Evolutionary conservation across 2,329 filamentous ascomycete species (phyloP), one percentile per base, ranked within the genome.

Genomic region (Trichocomaceae sp.): DNA sequence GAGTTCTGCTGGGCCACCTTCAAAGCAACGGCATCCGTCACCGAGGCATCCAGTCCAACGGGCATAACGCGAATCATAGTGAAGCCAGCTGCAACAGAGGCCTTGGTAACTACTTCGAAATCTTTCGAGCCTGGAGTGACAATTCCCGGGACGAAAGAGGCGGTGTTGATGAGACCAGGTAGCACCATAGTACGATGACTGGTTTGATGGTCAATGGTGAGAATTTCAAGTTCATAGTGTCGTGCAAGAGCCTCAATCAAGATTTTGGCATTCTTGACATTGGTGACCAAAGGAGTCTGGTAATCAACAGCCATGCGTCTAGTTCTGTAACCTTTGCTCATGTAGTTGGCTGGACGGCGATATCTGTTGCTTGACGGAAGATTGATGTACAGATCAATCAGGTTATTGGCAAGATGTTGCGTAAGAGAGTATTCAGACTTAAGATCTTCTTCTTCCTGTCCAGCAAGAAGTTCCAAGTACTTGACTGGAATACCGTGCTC

Each of bases 181-280:
- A 91, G 79, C 44, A 85, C 78, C 46, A 89, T 75, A 3, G 86
- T 88, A 61, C 84, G 82, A 70, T 91, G 87, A 74, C 93, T 96
- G 47, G 90, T 92, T 77, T 96, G 90, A 74, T 86, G 95, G 74
- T 99, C 93, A 55, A 91, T 84, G 61, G 84, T 86, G 67, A 84
- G 83, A 55, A 99, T 84, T 37, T 88, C 84, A 52, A 99, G 80
- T 62, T 91, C 85, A 68, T 90, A 96, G 70, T 95, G 87, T 57
- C 92, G 85, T 55, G 90, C 85, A 61, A 99, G 88, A 20, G 92
- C 93, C 75, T 99, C 93, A 52, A 99, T 86, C 50, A 99, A 76
- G 57, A 99, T 89, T 80, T 97, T 99, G 57, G 93, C 93, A 69
- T 96, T 97, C 82, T 99, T 99, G 72, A 99, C 93, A 66, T 99